Percentiles rank a stretch among this genome's conserved stretches.
Conservation (phyloP, 2,329 filamentous ascomycete species). For the Corinectria fuckeliana region DNA sequence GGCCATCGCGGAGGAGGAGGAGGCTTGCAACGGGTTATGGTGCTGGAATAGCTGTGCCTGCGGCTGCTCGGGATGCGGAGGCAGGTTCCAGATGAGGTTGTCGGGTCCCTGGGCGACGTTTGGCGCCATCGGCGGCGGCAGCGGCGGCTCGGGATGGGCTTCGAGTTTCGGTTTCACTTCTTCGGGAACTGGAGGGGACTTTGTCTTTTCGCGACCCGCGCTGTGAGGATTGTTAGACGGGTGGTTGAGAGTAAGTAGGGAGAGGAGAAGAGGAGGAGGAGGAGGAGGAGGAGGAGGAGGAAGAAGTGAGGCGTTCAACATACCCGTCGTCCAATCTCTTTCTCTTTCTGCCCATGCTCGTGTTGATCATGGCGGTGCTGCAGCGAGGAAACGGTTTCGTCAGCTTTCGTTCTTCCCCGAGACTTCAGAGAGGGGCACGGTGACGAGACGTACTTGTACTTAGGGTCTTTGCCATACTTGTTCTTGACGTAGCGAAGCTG, state of each 20-base stretch:
- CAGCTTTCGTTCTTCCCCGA: not conserved
- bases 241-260: not conserved
- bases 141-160: not conserved
- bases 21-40: not conserved
- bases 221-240: conserved; percentile 2
- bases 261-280: not conserved
- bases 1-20: no score
- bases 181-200: not conserved
- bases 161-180: not conserved
- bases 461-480: conserved; percentile 49
- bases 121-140: not conserved
- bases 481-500: conserved; percentile 50
- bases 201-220: not conserved
- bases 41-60: not conserved
- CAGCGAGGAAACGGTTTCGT: not conserved
- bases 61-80: not conserved
- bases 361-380: conserved; percentile 25
- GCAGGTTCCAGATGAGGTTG: not conserved
- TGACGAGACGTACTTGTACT: conserved; percentile 44
- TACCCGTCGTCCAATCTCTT: conserved; percentile 5
- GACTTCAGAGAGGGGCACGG: not conserved
- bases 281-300: not conserved
- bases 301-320: not conserved
- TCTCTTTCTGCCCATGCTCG: conserved; percentile 9
- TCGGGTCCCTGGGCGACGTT: not conserved